Conservation (phyloP, 148 eudicot species). For the Nepenthes gracilis region DNA sequence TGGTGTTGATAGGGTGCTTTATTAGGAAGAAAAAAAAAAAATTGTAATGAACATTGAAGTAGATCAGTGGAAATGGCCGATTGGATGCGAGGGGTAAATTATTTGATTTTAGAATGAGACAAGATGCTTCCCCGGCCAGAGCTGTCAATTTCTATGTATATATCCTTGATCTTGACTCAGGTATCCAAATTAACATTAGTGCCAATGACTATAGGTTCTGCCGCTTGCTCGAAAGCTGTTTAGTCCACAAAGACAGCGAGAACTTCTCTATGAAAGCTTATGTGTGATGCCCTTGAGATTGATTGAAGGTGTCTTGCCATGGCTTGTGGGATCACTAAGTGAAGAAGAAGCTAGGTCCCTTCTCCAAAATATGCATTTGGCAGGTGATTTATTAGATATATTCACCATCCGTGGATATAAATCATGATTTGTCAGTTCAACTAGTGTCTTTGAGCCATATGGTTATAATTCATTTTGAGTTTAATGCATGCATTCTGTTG, state of each 20-base stretch:
- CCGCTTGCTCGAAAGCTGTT: conserved; percentile 81
- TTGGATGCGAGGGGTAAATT: too few relatives aligned
- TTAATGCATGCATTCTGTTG: conserved; percentile 9
- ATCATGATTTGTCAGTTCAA: not conserved
- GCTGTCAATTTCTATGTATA: too few relatives aligned
- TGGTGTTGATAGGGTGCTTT: too few relatives aligned
- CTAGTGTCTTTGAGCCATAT: not conserved
- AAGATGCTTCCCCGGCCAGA: too few relatives aligned
- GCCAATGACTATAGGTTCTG: conserved; percentile 40
- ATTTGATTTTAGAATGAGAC: too few relatives aligned
- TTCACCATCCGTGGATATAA: not conserved
- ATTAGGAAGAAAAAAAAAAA: too few relatives aligned
- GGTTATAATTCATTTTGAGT: not conserved
- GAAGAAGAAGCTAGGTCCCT: conserved; percentile 68
- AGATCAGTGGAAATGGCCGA: too few relatives aligned
- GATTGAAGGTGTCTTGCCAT: conserved; percentile 90
- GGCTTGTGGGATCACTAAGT: conserved; percentile 75
- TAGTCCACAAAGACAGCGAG: conserved; percentile 60
- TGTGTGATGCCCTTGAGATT: conserved; percentile 91
- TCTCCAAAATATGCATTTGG: conserved; percentile 74
- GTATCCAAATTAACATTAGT: too few relatives aligned
- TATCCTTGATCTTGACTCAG: too few relatives aligned
- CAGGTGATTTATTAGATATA: conserved; percentile 42
- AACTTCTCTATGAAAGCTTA: conserved; percentile 79
- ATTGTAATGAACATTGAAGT: too few relatives aligned